Percentiles rank a stretch among this genome's conserved stretches.
Evolutionary conservation across 1,139 yeast genomes (phyloP).

Genomic region (Candida pseudoviswanathii): DNA sequence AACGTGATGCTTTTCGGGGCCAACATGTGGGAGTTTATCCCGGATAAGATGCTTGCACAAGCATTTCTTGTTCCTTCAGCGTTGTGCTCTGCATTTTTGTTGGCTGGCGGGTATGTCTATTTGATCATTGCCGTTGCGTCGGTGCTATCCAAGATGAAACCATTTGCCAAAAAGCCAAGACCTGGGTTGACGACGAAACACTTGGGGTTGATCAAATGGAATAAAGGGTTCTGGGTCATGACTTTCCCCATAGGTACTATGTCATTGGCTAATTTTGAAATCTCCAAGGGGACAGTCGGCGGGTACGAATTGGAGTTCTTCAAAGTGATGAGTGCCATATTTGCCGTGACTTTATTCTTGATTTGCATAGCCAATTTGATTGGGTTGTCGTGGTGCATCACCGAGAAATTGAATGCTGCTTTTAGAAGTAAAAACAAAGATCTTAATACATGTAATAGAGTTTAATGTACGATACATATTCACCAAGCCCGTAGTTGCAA

Average conservation of each 20-base stretch:
- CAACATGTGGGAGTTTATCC: constrained; percentile 26
- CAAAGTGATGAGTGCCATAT: constrained; percentile 61
- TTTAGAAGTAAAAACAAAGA: background rate
- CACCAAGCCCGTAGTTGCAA: background rate
- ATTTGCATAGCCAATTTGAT: constrained; percentile 13
- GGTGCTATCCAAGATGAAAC: constrained; percentile 36
- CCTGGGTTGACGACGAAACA: constrained; percentile 19
- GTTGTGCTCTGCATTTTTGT: constrained; percentile 47
- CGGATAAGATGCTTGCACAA: constrained; percentile 12
- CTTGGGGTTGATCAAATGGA: constrained; percentile 44
- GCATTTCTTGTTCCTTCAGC: constrained; percentile 19
- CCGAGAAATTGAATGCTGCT: background rate
- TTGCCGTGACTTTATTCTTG: constrained; percentile 44
- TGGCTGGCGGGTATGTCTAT: constrained; percentile 64
- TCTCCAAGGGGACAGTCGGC: constrained; percentile 41
- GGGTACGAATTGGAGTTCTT: constrained; percentile 38
- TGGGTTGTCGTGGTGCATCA: constrained; percentile 8
- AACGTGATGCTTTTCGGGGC: constrained; percentile 62
- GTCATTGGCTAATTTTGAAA: constrained; percentile 58
- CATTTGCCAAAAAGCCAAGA: constrained; percentile 31
- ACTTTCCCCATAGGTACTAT: constrained; percentile 90
- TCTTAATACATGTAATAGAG: background rate
- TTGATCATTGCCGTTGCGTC: constrained; percentile 55
- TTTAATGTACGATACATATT: background rate
- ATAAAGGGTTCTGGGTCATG: constrained; percentile 78